phyloP scores from a whole-genome alignment of 192 early-diverging fungal species.

The Backusella australiensis region DNA sequence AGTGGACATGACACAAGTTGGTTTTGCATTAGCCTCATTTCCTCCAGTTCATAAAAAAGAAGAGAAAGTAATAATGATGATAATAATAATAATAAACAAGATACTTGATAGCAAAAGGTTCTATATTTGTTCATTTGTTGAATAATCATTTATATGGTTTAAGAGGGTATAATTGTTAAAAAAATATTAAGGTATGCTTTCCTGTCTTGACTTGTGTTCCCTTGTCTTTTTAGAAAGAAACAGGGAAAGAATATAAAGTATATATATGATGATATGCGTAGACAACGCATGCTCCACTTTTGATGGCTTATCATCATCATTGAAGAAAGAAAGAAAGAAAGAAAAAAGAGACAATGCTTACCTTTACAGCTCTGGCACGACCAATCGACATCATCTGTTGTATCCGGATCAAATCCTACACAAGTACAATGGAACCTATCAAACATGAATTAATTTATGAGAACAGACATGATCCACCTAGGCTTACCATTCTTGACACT shows the following conservation, averaged over 20 bases:
- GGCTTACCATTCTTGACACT: slow-evolving; percentile 70
- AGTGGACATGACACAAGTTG: slow-evolving; percentile 3
- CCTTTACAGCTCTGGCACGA: slow-evolving; percentile 25
- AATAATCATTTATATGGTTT: slow-evolving; percentile 9
- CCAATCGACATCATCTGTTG: slow-evolving; percentile 34
- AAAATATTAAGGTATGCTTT: not conserved
- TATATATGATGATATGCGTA: not conserved
- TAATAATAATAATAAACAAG: not conserved
- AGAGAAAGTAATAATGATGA: not conserved
- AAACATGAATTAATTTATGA: not conserved
- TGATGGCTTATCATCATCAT: not conserved
- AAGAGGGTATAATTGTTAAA: not conserved
- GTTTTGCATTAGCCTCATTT: not conserved
- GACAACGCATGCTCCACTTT: not conserved
- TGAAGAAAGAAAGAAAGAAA: not conserved
- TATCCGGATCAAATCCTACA: slow-evolving; percentile 30
- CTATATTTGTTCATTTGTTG: not conserved
- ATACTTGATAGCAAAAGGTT: not conserved
- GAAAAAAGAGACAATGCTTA: not conserved
- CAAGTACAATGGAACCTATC: slow-evolving; percentile 37
- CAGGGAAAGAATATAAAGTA: too few species aligned
- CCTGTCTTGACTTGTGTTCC: not conserved
- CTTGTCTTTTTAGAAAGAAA: not conserved
- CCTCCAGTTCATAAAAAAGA: not conserved
- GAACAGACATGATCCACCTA: too few species aligned